These are phyloP conservation scores for Ogataea angusta DNA, from an alignment of 805 yeast species.

Conservation along the genomic window DNA sequence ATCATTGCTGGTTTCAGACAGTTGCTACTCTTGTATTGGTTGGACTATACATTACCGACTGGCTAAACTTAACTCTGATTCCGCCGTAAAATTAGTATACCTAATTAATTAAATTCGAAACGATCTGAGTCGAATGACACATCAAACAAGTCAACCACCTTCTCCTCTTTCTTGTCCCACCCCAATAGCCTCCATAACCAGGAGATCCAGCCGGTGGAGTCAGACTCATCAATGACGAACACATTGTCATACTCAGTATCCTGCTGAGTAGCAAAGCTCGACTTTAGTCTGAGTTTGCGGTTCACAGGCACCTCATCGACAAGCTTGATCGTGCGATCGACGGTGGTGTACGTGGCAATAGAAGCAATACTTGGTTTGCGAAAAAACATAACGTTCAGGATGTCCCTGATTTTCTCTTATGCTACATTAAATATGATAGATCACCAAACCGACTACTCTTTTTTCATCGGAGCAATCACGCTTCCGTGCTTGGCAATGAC, in stretches of 20 bases:
- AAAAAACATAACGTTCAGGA: slow-evolving; percentile 3
- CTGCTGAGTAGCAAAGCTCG: slow-evolving; percentile 15
- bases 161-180: not conserved
- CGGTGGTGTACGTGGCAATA: slow-evolving; percentile 12
- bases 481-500: slow-evolving; percentile 83
- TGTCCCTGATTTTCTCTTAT: slow-evolving; percentile 1
- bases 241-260: slow-evolving; percentile 4
- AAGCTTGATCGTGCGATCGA: slow-evolving; percentile 9
- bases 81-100: too few species aligned
- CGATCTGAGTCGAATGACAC: slow-evolving; percentile 12
- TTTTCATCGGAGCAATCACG: slow-evolving; percentile 87
- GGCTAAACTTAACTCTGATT: too few species aligned
- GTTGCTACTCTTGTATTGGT: too few species aligned
- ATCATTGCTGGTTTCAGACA: too few species aligned
- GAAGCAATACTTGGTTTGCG: slow-evolving; percentile 12
- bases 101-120: slow-evolving; percentile 1
- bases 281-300: slow-evolving; percentile 10
- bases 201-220: slow-evolving; percentile 2
- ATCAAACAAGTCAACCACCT: not conserved
- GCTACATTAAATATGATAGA: slow-evolving; percentile 4
- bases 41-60: too few species aligned
- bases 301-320: slow-evolving; percentile 7
- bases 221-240: slow-evolving; percentile 3
- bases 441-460: slow-evolving; percentile 39
- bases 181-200: slow-evolving; percentile 7